Evolutionary conservation across 192 early-diverging fungal species (phyloP).

Genomic region (Coemansia sp.): DNA sequence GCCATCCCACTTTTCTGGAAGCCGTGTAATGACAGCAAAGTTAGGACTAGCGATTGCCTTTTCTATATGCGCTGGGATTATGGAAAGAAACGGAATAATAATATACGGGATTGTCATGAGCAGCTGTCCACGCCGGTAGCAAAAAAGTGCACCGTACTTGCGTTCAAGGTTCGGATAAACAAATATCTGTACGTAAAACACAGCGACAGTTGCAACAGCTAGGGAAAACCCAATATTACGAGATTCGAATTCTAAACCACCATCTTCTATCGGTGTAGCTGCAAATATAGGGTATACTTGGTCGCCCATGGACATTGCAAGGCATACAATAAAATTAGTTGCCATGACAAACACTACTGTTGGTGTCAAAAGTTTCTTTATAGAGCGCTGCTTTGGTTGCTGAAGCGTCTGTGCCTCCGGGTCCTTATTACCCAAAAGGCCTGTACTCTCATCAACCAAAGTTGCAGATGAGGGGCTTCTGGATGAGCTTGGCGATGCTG

Average conservation of each 20-base stretch:
- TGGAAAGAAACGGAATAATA: conserved; percentile 12
- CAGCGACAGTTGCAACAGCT: conserved; percentile 34
- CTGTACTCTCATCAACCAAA: neutral
- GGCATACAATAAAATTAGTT: conserved; percentile 22
- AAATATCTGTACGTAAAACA: conserved; percentile 56
- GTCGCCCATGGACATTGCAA: conserved; percentile 29
- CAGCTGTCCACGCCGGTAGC: conserved; percentile 38
- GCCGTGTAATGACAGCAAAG: neutral
- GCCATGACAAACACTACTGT: conserved; percentile 19
- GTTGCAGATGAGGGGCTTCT: neutral
- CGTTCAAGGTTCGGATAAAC: conserved; percentile 47
- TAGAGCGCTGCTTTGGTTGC: conserved; percentile 2
- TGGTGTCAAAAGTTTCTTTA: conserved; percentile 31
- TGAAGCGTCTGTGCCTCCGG: neutral
- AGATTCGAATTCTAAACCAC: conserved; percentile 58
- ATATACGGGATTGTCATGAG: neutral
- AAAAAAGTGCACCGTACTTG: conserved; percentile 50
- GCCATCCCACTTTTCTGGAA: neutral
- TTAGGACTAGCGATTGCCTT: neutral
- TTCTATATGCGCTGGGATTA: conserved; percentile 10
- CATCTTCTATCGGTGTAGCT: conserved; percentile 32
- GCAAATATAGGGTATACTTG: conserved; percentile 51
- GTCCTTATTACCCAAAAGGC: neutral
- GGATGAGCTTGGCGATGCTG: neutral
- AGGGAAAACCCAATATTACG: conserved; percentile 57